Percentiles rank a stretch among this genome's conserved stretches.
These are phyloP conservation scores for Pochonia chlamydosporia DNA, from an alignment of 2,329 filamentous ascomycete genomes.

Conservation along the genomic window DNA sequence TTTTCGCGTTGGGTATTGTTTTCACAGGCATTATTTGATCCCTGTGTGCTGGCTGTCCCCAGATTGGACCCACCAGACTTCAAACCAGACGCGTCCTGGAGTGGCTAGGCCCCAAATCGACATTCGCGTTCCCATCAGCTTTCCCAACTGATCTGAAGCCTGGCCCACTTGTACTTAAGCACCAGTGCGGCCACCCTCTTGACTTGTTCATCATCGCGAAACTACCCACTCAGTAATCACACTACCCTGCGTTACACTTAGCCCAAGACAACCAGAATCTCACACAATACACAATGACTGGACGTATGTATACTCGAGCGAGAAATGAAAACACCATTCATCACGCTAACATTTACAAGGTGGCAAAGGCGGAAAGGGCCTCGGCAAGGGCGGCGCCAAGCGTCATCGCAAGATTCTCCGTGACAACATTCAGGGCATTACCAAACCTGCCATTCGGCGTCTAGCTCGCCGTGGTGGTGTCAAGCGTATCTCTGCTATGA, in stretches of 20 bases:
- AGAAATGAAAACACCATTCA: too few species aligned
- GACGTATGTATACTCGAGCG: constrained; percentile 51
- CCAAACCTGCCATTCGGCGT: constrained; percentile 97
- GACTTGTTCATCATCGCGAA: constrained; percentile 13
- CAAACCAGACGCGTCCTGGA: constrained; percentile 4
- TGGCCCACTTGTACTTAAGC: constrained; percentile 35
- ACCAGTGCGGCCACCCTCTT: constrained; percentile 21
- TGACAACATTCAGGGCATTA: constrained; percentile 99
- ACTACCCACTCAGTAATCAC: constrained; percentile 6
- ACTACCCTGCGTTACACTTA: constrained; percentile 9
- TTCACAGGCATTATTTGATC: too few species aligned
- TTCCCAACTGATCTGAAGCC: constrained; percentile 29
- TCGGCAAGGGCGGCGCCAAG: constrained; percentile 98
- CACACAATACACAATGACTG: constrained; percentile 54
- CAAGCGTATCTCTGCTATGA: constrained; percentile 98
- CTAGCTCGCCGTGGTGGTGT: constrained; percentile 98
- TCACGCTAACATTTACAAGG: constrained; percentile 57
- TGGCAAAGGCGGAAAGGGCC: constrained; percentile 94
- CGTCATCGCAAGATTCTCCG: constrained; percentile 98
- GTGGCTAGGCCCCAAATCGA: not conserved
- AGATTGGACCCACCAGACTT: too few species aligned
- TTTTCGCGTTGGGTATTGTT: too few species aligned
- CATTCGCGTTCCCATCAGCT: not conserved
- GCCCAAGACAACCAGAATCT: constrained; percentile 6
- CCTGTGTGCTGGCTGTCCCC: too few species aligned